A percentile compares a stretch with the other conserved stretches of the same genome.
phyloP scores from a whole-genome alignment of 495 filamentous ascomycete genomes.

The Cercophora samala region DNA sequence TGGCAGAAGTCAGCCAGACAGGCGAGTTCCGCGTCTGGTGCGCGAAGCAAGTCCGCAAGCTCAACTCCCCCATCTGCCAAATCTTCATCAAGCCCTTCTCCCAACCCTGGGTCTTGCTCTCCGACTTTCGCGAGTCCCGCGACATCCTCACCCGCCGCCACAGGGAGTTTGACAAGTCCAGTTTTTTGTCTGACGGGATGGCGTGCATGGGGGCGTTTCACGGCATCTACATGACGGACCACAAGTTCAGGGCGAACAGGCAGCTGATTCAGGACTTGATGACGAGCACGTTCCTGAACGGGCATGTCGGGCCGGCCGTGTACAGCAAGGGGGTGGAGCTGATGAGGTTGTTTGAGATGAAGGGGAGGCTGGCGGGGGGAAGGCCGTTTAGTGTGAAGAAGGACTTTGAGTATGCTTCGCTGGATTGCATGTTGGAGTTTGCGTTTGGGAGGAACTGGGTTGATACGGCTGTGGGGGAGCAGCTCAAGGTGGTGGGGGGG shows the following conservation, averaged over 20 bases:
- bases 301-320: not conserved
- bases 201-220: conserved; percentile 16
- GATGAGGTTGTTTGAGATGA: not conserved
- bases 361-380: not conserved
- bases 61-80: conserved; percentile 1
- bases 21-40: conserved; percentile 1
- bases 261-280: conserved; percentile 8
- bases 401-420: not conserved
- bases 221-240: conserved; percentile 18
- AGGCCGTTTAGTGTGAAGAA: not conserved
- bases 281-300: conserved; percentile 4
- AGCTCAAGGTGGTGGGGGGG: not conserved
- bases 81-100: conserved; percentile 5
- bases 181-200: conserved; percentile 28
- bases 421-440: conserved; percentile 2
- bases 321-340: not conserved
- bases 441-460: not conserved
- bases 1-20: not conserved
- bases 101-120: conserved; percentile 1
- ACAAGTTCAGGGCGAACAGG: conserved; percentile 23
- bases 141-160: conserved; percentile 41
- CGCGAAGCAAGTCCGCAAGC: not conserved
- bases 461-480: not conserved
- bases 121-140: conserved; percentile 28
- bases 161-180: conserved; percentile 42